Percentiles rank a stretch among this genome's conserved stretches.
phyloP scores from a whole-genome alignment of 2,329 filamentous ascomycete species.

The Cladosporium sp. region DNA sequence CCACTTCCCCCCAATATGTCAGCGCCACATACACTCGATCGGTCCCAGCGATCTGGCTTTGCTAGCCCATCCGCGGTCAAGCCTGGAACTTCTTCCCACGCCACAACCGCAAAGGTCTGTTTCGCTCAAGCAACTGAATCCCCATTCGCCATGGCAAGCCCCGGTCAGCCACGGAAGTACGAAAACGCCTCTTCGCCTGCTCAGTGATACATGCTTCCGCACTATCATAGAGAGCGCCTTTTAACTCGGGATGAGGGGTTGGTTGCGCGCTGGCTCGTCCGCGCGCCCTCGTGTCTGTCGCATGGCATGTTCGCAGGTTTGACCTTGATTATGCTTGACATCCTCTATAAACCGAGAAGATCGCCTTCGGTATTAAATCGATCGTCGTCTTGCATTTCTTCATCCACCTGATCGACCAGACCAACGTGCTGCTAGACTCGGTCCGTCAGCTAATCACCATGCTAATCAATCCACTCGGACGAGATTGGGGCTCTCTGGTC shows the following conservation, averaged over 20 bases:
- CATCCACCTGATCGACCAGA: background rate
- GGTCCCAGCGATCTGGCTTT: conserved; percentile 10
- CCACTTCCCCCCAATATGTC: conserved; percentile 2
- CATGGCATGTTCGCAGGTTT: conserved; percentile 13
- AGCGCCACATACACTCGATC: background rate
- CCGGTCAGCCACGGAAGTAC: background rate
- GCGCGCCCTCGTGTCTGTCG: conserved; percentile 10
- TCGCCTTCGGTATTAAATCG: background rate
- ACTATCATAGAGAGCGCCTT: conserved; percentile 5
- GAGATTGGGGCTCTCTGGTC: conserved; percentile 23
- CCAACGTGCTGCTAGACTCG: background rate
- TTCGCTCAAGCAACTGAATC: background rate
- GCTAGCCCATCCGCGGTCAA: conserved; percentile 2
- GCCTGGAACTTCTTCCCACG: background rate
- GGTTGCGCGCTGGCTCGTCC: conserved; percentile 1
- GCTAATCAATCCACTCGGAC: conserved; percentile 22
- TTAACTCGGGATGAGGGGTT: conserved; percentile 4
- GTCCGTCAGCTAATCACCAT: conserved; percentile 26
- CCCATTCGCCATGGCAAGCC: background rate
- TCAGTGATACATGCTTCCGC: conserved; percentile 10
- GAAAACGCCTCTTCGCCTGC: conserved; percentile 3
- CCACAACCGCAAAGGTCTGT: conserved; percentile 3
- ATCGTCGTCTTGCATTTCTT: conserved; percentile 6
- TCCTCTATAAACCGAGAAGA: conserved; percentile 3
- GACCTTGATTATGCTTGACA: conserved; percentile 1